Evolutionary conservation across 257 asterid genomes (phyloP).

Genomic region (Scutellaria galericulata): DNA sequence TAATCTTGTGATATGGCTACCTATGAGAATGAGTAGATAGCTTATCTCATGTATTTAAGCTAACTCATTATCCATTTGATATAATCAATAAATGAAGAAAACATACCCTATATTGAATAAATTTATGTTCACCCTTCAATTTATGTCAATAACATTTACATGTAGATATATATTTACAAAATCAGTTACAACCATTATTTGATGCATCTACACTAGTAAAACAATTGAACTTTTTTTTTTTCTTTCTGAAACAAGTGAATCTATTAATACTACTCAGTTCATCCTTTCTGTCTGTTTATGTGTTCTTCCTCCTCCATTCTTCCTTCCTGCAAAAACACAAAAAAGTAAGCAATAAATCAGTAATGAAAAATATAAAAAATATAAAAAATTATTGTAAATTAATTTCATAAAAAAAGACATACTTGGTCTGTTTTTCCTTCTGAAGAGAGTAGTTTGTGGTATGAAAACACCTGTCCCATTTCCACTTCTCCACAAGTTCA

Average conservation of each 20-base stretch:
- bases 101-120: background rate
- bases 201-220: background rate
- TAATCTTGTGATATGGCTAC: too few relatives aligned
- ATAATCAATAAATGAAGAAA: too few relatives aligned
- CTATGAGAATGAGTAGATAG: too few relatives aligned
- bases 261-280: conserved; percentile 16
- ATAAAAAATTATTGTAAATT: background rate
- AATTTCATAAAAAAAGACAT: background rate
- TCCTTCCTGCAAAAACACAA: conserved; percentile 42
- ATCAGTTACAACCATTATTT: conserved; percentile 7
- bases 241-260: background rate
- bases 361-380: background rate
- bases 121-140: background rate
- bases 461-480: conserved; percentile 88
- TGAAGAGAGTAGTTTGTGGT: conserved; percentile 51
- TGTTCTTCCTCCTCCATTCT: conserved; percentile 35
- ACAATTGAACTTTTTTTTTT: background rate
- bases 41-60: too few relatives aligned
- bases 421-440: conserved; percentile 45
- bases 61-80: too few relatives aligned
- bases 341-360: background rate
- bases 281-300: conserved; percentile 32
- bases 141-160: conserved; percentile 16
- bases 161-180: conserved; percentile 4
- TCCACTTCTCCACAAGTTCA: conserved; percentile 66